Conservation (phyloP, 805 yeast species). For the Candida michaelii region DNA sequence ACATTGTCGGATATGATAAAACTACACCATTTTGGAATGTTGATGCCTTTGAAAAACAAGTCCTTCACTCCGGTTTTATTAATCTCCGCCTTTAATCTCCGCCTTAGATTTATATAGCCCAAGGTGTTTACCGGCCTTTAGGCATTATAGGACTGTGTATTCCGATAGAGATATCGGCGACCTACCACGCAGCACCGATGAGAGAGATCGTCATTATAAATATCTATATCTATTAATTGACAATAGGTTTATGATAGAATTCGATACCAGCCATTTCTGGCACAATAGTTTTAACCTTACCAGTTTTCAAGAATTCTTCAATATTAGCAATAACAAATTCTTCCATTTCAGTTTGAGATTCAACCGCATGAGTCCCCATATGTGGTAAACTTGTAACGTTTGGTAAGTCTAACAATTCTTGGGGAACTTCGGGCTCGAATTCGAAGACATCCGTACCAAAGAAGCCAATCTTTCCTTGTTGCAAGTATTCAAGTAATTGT, state of each 20-base stretch:
- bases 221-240: background rate
- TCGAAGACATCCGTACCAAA: slow-evolving; percentile 79
- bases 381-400: slow-evolving; percentile 83
- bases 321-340: slow-evolving; percentile 72
- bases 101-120: no score
- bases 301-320: slow-evolving; percentile 53
- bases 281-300: slow-evolving; percentile 72
- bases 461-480: slow-evolving; percentile 62
- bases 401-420: slow-evolving; percentile 60
- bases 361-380: slow-evolving; percentile 79
- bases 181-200: no score
- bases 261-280: slow-evolving; percentile 62
- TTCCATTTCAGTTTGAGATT: slow-evolving; percentile 81
- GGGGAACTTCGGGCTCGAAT: slow-evolving; percentile 67
- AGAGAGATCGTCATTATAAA: background rate
- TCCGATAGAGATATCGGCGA: no score
- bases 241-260: slow-evolving; percentile 15
- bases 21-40: no score
- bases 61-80: no score
- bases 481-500: slow-evolving; percentile 55
- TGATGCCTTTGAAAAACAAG: no score
- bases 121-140: no score
- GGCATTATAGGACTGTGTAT: no score
- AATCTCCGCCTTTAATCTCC: no score
- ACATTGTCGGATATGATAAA: no score